These are phyloP conservation scores for Zygoascus bituminiphila DNA, from an alignment of 805 yeast species.

Conservation along the genomic window DNA sequence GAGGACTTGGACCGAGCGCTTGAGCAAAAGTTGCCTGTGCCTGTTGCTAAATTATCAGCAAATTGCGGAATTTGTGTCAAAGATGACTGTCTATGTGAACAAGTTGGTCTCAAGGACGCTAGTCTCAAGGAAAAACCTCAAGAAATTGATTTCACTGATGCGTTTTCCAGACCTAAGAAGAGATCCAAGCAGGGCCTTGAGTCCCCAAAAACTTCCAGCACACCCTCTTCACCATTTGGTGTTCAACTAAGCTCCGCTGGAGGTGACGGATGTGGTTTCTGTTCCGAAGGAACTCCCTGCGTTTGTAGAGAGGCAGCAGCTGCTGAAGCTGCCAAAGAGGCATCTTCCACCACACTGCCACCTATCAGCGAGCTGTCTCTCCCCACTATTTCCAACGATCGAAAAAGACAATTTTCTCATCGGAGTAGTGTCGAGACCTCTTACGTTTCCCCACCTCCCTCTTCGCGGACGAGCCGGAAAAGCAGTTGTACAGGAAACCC, in stretches of 20 bases:
- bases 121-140: constrained; percentile 15
- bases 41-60: constrained; percentile 12
- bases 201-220: constrained; percentile 8
- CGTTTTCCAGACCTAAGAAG: constrained; percentile 23
- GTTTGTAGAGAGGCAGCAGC: constrained; percentile 36
- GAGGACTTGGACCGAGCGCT: constrained; percentile 29
- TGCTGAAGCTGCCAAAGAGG: not conserved
- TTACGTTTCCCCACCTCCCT: no score
- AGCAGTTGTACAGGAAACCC: constrained; percentile 50
- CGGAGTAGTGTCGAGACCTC: not conserved
- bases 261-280: constrained; percentile 70
- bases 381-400: constrained; percentile 38
- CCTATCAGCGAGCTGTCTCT: constrained; percentile 14
- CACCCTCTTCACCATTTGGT: not conserved
- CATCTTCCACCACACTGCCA: not conserved
- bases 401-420: constrained; percentile 5
- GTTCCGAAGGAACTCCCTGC: constrained; percentile 90
- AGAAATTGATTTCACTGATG: constrained; percentile 53
- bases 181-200: not conserved
- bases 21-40: constrained; percentile 29
- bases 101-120: constrained; percentile 23
- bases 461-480: constrained; percentile 3
- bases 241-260: constrained; percentile 4
- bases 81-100: constrained; percentile 61
- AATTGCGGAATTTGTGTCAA: constrained; percentile 60